These are phyloP conservation scores for Clonostachys chloroleuca DNA, from an alignment of 2,329 filamentous ascomycete species.

Conservation along the genomic window DNA sequence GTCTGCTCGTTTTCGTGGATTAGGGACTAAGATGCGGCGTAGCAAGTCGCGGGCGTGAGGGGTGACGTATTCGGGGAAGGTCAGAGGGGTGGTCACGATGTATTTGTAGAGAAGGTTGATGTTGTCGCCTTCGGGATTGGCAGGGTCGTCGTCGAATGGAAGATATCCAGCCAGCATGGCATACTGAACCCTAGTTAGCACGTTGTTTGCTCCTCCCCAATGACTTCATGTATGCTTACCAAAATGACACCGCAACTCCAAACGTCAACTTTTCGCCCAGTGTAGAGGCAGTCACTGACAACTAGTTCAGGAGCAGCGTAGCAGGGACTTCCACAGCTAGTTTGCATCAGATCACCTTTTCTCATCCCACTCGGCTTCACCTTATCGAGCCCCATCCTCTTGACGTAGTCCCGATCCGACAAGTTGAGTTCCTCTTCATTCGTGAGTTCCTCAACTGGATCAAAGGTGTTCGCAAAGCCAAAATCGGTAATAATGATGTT, in stretches of 20 bases:
- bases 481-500: constrained; percentile 99
- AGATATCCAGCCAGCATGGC: constrained; percentile 98
- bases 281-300: constrained; percentile 95
- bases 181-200: constrained; percentile 57
- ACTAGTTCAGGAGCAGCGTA: constrained; percentile 97
- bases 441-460: constrained; percentile 78
- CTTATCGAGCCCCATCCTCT: constrained; percentile 79
- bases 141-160: constrained; percentile 96
- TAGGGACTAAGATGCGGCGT: constrained; percentile 88
- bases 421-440: constrained; percentile 89
- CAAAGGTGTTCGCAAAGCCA: constrained; percentile 97
- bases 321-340: constrained; percentile 95
- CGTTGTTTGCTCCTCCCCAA: no score
- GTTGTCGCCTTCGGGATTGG: constrained; percentile 97
- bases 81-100: constrained; percentile 93
- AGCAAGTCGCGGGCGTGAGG: constrained; percentile 92
- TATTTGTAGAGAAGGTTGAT: constrained; percentile 99
- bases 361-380: constrained; percentile 70
- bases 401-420: constrained; percentile 82
- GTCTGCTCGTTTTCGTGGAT: constrained; percentile 90
- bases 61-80: constrained; percentile 97
- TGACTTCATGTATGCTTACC: constrained; percentile 53
- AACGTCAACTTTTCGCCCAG: constrained; percentile 94
- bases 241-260: constrained; percentile 99
- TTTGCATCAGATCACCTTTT: constrained; percentile 96